A percentile compares a stretch with the other conserved stretches of the same genome.
Evolutionary conservation across 345 rosid genomes (phyloP).

Genomic region (Populus davidiana): DNA sequence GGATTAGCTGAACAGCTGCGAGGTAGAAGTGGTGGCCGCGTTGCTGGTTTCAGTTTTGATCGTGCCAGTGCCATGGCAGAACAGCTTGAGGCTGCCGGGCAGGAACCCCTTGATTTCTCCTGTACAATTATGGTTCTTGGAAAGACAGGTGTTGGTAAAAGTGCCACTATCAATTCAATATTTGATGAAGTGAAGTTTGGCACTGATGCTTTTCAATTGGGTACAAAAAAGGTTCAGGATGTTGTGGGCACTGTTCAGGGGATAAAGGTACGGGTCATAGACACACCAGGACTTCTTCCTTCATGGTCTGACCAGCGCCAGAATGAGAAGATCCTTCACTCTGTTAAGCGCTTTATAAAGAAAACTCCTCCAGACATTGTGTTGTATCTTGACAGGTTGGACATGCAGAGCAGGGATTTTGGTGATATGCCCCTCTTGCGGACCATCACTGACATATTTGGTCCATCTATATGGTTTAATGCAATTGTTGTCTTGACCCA

Average conservation of each 20-base stretch:
- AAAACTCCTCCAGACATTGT: slow-evolving; percentile 95
- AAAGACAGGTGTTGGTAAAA: slow-evolving; percentile 97
- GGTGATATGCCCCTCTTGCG: slow-evolving; percentile 95
- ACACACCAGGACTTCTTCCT: slow-evolving; percentile 94
- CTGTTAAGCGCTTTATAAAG: slow-evolving; percentile 75
- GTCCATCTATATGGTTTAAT: slow-evolving; percentile 96
- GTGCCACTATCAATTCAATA: slow-evolving; percentile 95
- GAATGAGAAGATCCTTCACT: slow-evolving; percentile 83
- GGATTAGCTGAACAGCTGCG: slow-evolving; percentile 97
- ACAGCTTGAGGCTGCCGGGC: slow-evolving; percentile 92
- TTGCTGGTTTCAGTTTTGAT: slow-evolving; percentile 97
- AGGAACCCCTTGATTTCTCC: slow-evolving; percentile 94
- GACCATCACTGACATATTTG: slow-evolving; percentile 85
- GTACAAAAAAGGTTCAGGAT: slow-evolving; percentile 94
- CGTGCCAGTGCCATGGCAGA: slow-evolving; percentile 99
- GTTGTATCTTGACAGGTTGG: slow-evolving; percentile 93
- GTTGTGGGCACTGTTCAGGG: slow-evolving; percentile 96
- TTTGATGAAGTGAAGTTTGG: slow-evolving; percentile 84
- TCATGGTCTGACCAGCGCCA: slow-evolving; percentile 93
- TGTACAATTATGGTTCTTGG: slow-evolving; percentile 99
- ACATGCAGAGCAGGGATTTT: slow-evolving; percentile 90
- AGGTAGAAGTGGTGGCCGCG: slow-evolving; percentile 98
- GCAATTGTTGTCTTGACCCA: slow-evolving; percentile 98
- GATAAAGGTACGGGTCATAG: slow-evolving; percentile 92
- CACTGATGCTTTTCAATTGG: slow-evolving; percentile 87